These are phyloP conservation scores for Macrolepiota dolichaula DNA, from an alignment of 768 basidiomycete genomes.

Conservation along the genomic window DNA sequence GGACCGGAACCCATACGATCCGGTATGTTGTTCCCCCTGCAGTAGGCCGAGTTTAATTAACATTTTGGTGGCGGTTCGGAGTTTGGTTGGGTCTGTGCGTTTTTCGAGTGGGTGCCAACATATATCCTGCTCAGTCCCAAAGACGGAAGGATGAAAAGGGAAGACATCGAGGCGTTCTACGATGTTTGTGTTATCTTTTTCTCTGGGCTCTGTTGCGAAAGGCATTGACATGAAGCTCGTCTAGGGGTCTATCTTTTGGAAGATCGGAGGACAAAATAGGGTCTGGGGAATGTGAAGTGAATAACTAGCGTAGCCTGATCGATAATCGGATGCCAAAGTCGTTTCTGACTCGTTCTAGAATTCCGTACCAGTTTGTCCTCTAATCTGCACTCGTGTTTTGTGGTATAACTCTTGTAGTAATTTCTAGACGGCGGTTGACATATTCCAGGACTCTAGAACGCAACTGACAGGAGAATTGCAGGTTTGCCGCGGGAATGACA, in stretches of 20 bases:
- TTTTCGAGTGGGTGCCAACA: constrained; percentile 37
- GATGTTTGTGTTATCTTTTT: constrained; percentile 26
- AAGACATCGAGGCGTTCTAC: constrained; percentile 36
- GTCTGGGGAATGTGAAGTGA: not conserved
- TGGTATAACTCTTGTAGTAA: not conserved
- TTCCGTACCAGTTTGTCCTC: not conserved
- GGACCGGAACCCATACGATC: constrained; percentile 34
- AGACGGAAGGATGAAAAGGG: constrained; percentile 32
- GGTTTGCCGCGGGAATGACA: not conserved
- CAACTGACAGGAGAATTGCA: not conserved
- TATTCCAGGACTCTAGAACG: not conserved
- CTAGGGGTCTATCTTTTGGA: constrained; percentile 32
- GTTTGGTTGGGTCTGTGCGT: constrained; percentile 39
- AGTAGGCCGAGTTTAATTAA: not conserved
- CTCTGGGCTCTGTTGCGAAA: not conserved
- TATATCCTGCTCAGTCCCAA: constrained; percentile 34
- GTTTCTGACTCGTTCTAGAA: not conserved
- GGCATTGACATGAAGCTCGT: not conserved
- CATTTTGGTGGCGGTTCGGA: constrained; percentile 9
- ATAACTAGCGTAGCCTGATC: not conserved
- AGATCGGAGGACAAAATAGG: constrained; percentile 23
- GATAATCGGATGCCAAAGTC: not conserved
- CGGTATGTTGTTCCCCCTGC: constrained; percentile 17
- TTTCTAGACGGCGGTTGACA: not conserved
- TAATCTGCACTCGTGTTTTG: not conserved